These are phyloP conservation scores for Solanum etuberosum DNA, from an alignment of 257 asterid genomes.

Conservation along the genomic window DNA sequence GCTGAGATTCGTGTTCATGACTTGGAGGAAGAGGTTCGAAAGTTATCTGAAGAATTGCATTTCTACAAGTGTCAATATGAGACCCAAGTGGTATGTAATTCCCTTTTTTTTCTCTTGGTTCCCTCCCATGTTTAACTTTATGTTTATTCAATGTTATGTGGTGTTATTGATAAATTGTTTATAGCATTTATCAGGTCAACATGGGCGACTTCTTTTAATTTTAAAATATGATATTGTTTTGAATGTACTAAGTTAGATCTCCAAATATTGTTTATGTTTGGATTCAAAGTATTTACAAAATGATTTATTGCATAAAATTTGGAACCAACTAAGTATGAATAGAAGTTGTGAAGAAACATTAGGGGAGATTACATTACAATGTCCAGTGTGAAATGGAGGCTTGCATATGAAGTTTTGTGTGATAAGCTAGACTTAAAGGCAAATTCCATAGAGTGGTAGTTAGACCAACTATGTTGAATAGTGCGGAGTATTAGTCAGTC, in stretches of 20 bases:
- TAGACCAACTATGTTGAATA: neutral
- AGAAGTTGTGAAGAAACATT: neutral
- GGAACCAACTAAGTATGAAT: neutral
- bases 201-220: neutral
- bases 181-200: neutral
- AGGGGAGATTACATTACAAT: neutral
- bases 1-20: slow-evolving; percentile 49
- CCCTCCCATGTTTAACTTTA: neutral
- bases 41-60: slow-evolving; percentile 46
- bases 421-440: neutral
- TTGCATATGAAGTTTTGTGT: neutral
- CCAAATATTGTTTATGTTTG: neutral
- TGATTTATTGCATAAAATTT: neutral
- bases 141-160: neutral
- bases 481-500: neutral
- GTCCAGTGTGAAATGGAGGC: neutral
- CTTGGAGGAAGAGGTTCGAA: slow-evolving; percentile 55
- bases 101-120: neutral
- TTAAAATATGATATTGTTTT: neutral
- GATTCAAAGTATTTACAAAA: neutral
- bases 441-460: neutral
- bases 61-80: slow-evolving; percentile 27
- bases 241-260: neutral
- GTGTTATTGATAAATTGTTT: neutral
- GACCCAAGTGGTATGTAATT: slow-evolving; percentile 35